Percentiles rank a stretch among this genome's conserved stretches.
Conservation (phyloP, 108 stramenopile genomes). For the Skeletonema marinoi region DNA sequence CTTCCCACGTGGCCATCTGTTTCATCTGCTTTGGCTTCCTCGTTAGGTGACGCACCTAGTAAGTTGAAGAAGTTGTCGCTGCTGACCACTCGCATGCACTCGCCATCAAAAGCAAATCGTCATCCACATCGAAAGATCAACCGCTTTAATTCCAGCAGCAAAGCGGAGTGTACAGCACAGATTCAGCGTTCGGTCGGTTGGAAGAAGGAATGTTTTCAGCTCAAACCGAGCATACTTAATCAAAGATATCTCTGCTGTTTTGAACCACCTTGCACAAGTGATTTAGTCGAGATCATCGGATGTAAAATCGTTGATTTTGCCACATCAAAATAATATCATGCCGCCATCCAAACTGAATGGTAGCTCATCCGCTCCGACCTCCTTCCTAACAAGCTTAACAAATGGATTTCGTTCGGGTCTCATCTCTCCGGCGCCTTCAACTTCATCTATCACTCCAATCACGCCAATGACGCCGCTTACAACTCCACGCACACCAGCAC, state of each 20-base stretch:
- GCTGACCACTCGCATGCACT: too few species aligned
- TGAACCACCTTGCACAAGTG: neutral
- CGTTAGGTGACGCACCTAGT: neutral
- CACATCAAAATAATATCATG: neutral
- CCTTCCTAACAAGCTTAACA: neutral
- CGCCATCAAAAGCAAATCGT: neutral
- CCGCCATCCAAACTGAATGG: neutral
- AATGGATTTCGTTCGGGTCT: neutral
- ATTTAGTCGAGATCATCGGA: neutral
- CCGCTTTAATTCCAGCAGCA: too few species aligned
- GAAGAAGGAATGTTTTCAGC: neutral
- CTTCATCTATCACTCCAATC: conserved; percentile 7
- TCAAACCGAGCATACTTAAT: neutral
- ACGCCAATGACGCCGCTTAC: conserved; percentile 16
- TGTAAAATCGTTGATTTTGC: neutral
- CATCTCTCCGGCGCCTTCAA: conserved; percentile 17
- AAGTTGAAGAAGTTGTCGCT: too few species aligned
- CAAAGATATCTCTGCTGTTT: neutral
- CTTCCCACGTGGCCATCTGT: neutral
- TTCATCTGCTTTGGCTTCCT: neutral
- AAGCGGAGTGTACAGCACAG: too few species aligned
- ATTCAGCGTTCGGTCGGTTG: neutral
- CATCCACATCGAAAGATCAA: neutral
- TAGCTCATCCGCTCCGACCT: neutral
- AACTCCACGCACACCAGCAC: conserved; percentile 8